phyloP scores from a whole-genome alignment of 352 stramenopile species.

The Globisporangium iwayamae region DNA sequence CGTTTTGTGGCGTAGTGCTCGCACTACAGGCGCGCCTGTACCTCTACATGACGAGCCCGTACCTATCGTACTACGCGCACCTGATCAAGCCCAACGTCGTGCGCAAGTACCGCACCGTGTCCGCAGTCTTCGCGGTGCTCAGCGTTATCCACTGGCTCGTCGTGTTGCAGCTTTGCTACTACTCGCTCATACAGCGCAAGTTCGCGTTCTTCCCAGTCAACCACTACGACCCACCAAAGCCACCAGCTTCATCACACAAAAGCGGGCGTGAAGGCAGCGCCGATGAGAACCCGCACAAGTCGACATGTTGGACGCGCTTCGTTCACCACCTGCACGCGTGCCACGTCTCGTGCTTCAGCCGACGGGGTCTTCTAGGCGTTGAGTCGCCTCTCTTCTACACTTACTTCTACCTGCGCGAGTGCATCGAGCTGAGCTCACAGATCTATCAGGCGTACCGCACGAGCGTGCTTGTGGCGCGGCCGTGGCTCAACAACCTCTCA shows the following conservation, averaged over 20 bases:
- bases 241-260: neutral
- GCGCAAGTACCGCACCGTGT: slow-evolving; percentile 23
- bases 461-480: slow-evolving; percentile 35
- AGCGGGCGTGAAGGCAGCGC: neutral
- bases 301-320: neutral
- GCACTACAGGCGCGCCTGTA: slow-evolving; percentile 24
- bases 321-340: neutral
- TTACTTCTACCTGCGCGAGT: slow-evolving; percentile 34
- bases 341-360: slow-evolving; percentile 13
- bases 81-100: slow-evolving; percentile 18
- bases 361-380: slow-evolving; percentile 27
- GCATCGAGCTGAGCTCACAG: slow-evolving; percentile 41
- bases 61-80: slow-evolving; percentile 26
- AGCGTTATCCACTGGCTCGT: slow-evolving; percentile 23
- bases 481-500: slow-evolving; percentile 49
- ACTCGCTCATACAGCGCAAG: slow-evolving; percentile 20
- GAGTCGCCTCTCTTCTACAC: slow-evolving; percentile 29
- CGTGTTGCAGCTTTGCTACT: slow-evolving; percentile 18
- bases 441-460: slow-evolving; percentile 39
- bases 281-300: neutral
- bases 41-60: slow-evolving; percentile 19
- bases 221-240: neutral
- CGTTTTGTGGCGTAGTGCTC: slow-evolving; percentile 17
- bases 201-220: slow-evolving; percentile 18
- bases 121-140: slow-evolving; percentile 23